Evolutionary conservation across 139 green algal genomes (phyloP).

Genomic region (Chlamydomonas schloesseri): DNA sequence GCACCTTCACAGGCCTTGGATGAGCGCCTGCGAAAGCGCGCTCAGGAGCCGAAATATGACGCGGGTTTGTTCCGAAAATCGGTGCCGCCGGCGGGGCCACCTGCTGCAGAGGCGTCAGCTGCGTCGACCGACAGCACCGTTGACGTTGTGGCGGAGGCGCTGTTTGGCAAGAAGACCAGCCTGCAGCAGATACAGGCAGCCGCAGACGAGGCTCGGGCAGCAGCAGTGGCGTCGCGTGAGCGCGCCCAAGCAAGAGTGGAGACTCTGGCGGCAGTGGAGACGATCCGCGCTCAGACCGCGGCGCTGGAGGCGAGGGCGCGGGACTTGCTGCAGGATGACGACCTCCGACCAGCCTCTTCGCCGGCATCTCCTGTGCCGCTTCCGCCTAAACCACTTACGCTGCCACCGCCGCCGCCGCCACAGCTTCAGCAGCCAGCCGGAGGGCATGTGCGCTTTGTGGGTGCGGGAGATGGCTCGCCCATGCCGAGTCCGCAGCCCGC

Average conservation of each 20-base stretch:
- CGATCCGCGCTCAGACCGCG: too few relatives aligned
- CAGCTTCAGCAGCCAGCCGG: slow-evolving; percentile 3
- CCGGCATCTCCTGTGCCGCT: neutral
- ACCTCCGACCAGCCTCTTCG: neutral
- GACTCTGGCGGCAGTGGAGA: neutral
- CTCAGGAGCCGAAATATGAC: slow-evolving; percentile 23
- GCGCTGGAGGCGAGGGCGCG: too few relatives aligned
- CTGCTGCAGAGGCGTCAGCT: neutral
- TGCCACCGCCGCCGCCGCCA: neutral
- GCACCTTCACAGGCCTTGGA: slow-evolving; percentile 15
- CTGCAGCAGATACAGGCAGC: neutral
- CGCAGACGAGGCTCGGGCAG: neutral
- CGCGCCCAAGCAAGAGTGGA: neutral
- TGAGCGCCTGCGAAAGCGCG: slow-evolving; percentile 6
- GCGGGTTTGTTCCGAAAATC: neutral
- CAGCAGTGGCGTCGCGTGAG: too few relatives aligned
- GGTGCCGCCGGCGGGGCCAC: neutral
- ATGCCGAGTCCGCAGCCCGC: too few relatives aligned
- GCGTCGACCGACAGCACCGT: neutral
- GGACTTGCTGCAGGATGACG: too few relatives aligned
- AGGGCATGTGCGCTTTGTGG: slow-evolving; percentile 6
- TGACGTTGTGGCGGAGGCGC: neutral
- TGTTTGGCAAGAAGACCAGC: neutral
- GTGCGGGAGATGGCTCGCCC: too few relatives aligned
- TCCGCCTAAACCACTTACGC: too few relatives aligned